Evolutionary conservation across 2,329 filamentous ascomycete genomes (phyloP).

Genomic region (Didymella segeticola): DNA sequence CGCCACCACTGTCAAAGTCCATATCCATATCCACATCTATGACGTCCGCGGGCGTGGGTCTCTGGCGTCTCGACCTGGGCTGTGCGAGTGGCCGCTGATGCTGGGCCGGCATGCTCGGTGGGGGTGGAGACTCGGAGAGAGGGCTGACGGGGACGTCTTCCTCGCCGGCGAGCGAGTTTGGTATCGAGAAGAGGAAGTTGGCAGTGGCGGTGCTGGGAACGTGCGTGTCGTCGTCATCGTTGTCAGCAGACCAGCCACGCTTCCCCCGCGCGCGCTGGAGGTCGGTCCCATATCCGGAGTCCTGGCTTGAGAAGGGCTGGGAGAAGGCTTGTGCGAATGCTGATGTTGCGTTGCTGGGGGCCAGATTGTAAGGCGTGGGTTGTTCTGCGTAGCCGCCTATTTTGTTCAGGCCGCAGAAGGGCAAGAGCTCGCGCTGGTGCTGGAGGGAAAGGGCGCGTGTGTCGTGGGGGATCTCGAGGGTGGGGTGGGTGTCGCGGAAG

Average conservation of each 20-base stretch:
- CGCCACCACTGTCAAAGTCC: constrained; percentile 30
- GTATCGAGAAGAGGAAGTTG: constrained; percentile 38
- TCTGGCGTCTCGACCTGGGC: constrained; percentile 31
- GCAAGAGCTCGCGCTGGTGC: constrained; percentile 68
- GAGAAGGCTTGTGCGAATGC: constrained; percentile 43
- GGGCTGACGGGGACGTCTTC: constrained; percentile 48
- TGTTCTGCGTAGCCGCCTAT: constrained; percentile 72
- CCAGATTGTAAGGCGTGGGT: constrained; percentile 49
- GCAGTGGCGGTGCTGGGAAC: constrained; percentile 2
- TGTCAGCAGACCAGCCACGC: constrained; percentile 51
- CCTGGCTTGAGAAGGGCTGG: constrained; percentile 44
- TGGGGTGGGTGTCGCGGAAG: constrained; percentile 12
- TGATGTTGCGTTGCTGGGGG: constrained; percentile 45
- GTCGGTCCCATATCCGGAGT: constrained; percentile 36
- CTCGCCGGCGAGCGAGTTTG: constrained; percentile 25
- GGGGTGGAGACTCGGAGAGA: constrained; percentile 38
- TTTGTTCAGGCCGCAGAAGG: constrained; percentile 82
- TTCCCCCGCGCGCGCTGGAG: constrained; percentile 46
- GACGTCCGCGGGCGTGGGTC: neutral
- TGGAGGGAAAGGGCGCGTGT: constrained; percentile 21
- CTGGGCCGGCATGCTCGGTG: constrained; percentile 21
- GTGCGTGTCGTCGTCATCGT: constrained; percentile 39
- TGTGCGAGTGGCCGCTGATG: constrained; percentile 40
- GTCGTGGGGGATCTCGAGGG: constrained; percentile 20
- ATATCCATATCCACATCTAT: constrained; percentile 34